Percentiles rank a stretch among this genome's conserved stretches.
Evolutionary conservation across 768 basidiomycete species (phyloP).

Genomic region (Boletus sensibilis): DNA sequence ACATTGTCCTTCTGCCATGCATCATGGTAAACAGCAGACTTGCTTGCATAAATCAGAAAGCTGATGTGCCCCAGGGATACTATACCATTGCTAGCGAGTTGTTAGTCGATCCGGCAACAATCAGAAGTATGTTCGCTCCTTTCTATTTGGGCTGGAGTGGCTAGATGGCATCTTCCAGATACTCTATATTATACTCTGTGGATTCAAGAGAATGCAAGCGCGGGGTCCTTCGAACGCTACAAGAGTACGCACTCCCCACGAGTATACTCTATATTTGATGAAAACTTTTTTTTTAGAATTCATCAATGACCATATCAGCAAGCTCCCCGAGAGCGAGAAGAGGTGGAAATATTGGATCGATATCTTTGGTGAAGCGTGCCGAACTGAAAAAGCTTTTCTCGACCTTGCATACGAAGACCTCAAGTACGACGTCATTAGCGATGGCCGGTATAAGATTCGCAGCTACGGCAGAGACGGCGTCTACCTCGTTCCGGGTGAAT

Average conservation of each 20-base stretch:
- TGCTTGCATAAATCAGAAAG: neutral
- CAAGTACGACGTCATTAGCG: neutral
- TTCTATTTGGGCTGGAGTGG: neutral
- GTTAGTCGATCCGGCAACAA: neutral
- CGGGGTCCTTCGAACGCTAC: neutral
- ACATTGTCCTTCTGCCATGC: neutral
- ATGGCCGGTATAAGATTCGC: neutral
- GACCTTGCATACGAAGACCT: neutral
- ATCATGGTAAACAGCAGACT: neutral
- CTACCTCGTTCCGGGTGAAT: neutral
- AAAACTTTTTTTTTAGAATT: neutral
- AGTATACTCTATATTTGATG: neutral
- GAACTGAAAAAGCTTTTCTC: neutral
- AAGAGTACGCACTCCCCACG: neutral
- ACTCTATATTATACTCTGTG: neutral
- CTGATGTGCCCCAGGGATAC: neutral
- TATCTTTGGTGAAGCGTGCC: neutral
- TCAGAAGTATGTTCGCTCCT: neutral
- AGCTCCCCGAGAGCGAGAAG: neutral
- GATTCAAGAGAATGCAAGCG: neutral
- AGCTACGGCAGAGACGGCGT: neutral
- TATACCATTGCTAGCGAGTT: neutral
- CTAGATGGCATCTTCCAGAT: neutral
- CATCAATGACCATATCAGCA: neutral
- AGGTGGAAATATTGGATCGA: neutral